A percentile compares a stretch with the other conserved stretches of the same genome.
Conservation (phyloP, 148 eudicot species). For the Pouteria glomerata region DNA sequence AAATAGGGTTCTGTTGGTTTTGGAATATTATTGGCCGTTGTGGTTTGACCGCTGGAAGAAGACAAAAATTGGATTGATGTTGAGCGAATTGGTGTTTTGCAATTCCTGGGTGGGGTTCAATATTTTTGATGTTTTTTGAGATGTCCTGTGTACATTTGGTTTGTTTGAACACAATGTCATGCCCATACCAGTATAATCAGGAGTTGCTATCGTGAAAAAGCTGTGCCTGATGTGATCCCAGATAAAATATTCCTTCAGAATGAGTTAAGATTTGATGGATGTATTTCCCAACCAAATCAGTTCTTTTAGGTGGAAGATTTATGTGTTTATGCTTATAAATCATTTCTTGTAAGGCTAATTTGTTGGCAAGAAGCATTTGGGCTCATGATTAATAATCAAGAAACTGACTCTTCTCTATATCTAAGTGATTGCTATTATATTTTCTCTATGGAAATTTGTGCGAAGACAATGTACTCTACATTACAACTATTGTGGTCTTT, state of each 20-base stretch:
- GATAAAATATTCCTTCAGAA: not conserved
- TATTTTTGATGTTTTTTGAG: not conserved
- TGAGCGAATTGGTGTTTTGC: not conserved
- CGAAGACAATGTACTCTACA: too few relatives aligned
- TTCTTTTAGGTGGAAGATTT: not conserved
- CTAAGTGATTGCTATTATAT: too few relatives aligned
- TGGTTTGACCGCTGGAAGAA: not conserved
- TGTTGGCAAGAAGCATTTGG: not conserved
- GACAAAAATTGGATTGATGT: not conserved
- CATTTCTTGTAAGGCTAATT: not conserved
- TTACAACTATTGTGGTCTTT: not conserved
- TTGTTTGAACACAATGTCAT: not conserved
- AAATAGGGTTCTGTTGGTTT: not conserved
- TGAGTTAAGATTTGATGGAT: not conserved
- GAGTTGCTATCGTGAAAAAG: not conserved
- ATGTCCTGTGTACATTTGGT: not conserved
- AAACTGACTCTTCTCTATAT: not conserved
- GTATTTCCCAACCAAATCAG: not conserved
- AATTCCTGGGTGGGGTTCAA: not conserved
- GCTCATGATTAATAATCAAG: not conserved
- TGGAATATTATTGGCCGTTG: not conserved
- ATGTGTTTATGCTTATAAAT: not conserved
- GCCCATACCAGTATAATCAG: not conserved
- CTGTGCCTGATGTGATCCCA: not conserved
- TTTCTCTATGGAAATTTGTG: not conserved